Evolutionary conservation across 768 basidiomycete species (phyloP).

Genomic region (Pleurotus pulmonarius): DNA sequence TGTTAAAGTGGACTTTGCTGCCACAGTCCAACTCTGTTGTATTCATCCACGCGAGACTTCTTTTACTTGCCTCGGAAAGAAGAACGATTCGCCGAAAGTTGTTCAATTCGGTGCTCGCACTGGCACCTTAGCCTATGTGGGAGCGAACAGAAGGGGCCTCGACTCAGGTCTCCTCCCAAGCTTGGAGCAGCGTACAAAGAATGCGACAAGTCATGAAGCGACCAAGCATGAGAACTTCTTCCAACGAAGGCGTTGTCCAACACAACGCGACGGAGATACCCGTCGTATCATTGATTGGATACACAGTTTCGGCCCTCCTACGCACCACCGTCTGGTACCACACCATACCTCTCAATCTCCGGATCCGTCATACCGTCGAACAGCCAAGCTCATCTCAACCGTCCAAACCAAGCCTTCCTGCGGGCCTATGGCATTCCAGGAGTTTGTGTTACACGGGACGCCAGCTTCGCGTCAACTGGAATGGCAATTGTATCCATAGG

Average conservation of each 20-base stretch:
- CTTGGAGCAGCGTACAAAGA: no score
- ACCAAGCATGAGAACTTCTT: background rate
- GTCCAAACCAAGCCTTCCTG: background rate
- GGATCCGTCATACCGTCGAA: background rate
- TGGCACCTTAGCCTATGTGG: no score
- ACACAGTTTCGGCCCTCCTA: slow-evolving; percentile 5
- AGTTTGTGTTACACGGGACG: slow-evolving; percentile 1
- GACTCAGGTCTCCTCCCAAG: no score
- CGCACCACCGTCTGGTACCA: background rate
- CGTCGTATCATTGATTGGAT: background rate
- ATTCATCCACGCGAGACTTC: background rate
- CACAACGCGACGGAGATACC: background rate
- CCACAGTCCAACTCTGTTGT: background rate
- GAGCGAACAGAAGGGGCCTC: no score
- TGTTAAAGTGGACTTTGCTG: slow-evolving; percentile 4
- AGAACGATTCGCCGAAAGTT: background rate
- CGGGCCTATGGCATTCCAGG: slow-evolving; percentile 5
- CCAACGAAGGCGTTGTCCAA: background rate
- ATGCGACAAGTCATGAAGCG: background rate
- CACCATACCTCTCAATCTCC: slow-evolving; percentile 8
- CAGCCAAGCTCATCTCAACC: slow-evolving; percentile 1
- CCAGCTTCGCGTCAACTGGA: background rate
- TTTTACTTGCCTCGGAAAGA: background rate
- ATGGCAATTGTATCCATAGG: background rate
- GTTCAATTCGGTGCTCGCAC: background rate